Evolutionary conservation across 75 land plant species (phyloP).

Genomic region (Selaginella tamariscina): DNA sequence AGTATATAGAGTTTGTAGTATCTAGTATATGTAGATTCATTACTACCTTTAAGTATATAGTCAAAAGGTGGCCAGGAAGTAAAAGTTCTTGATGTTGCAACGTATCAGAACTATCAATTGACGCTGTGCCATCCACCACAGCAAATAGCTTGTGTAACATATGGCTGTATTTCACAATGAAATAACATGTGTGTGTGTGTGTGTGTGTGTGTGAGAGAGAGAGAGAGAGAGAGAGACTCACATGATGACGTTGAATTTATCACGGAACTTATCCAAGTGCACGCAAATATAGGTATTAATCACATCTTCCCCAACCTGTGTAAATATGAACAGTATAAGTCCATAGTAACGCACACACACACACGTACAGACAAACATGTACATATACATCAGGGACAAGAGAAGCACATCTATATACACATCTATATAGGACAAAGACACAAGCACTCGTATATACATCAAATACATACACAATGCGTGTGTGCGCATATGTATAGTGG

Average conservation of each 20-base stretch:
- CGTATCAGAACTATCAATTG: constrained; percentile 80
- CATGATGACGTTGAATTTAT: constrained; percentile 91
- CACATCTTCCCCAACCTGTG: constrained; percentile 69
- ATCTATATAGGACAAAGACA: no score
- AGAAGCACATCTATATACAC: no score
- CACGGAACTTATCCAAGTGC: constrained; percentile 53
- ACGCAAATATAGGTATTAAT: constrained; percentile 62
- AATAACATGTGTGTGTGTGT: not conserved
- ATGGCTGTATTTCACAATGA: constrained; percentile 33
- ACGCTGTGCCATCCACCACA: constrained; percentile 69
- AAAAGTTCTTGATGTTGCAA: constrained; percentile 90
- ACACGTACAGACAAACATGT: no score
- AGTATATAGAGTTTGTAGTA: not conserved
- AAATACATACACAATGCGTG: not conserved
- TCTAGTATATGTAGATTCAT: not conserved
- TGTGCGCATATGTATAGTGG: no score
- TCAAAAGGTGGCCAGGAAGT: constrained; percentile 75
- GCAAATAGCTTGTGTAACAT: constrained; percentile 98
- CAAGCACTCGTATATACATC: constrained; percentile 19
- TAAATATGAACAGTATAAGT: not conserved
- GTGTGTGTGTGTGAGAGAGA: not conserved
- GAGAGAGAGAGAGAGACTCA: constrained; percentile 23
- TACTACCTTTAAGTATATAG: constrained; percentile 64
- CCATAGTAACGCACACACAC: no score
- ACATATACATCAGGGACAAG: no score